Evolutionary conservation across 352 stramenopile species (phyloP), one percentile per base, ranked within the genome.

Genomic region (Aphanomyces cochlioides): DNA sequence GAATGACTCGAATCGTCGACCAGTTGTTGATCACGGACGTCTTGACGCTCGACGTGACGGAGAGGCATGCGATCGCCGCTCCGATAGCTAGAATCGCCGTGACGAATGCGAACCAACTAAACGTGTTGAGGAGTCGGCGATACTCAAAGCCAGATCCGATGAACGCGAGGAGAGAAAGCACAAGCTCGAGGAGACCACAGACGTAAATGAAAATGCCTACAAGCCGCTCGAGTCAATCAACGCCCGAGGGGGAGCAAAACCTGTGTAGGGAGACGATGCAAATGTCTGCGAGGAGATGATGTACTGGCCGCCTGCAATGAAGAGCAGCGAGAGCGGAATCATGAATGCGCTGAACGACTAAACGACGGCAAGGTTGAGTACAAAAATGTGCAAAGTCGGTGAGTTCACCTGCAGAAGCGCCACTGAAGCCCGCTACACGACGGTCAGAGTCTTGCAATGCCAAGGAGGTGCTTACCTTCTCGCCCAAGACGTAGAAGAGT

Each of bases 141-240:
- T 93, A 93, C 61, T 93, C 85, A n/a, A 93, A 90, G 45, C 75
- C 83, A 7, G 75, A 79, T 7, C 85, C 85, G 45, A 90, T 74
- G 67, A 93, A 93, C 7, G 83, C 77, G 12, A 93, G 72, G 28
- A 90, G 60, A 5, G 83, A 77, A 36, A 93, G 78, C 19, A 79
- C 39, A 5, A 93, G 73, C 63, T 89, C 74, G 10, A 90, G 17
- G 15, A 81, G 47, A 0, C 85, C 85, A 40, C 77, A 77, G 8
- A 74, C 66, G 66, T 90, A 93, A 43, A 90, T 78, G 37, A 86
- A 77, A 59, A 93, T 84, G 38, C 83, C 64, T 70, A n/a, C 64
- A 19, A 21, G 12, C 1, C 56, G 12, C 0, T 67, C 60, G 37
- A 58, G 21, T 58, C 48, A 47, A 40, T 1, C 5, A 69, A 28